Evolutionary conservation across 2,329 filamentous ascomycete genomes (phyloP), one percentile per base, ranked within the genome.

Genomic region (Cladosporium oxysporum): DNA sequence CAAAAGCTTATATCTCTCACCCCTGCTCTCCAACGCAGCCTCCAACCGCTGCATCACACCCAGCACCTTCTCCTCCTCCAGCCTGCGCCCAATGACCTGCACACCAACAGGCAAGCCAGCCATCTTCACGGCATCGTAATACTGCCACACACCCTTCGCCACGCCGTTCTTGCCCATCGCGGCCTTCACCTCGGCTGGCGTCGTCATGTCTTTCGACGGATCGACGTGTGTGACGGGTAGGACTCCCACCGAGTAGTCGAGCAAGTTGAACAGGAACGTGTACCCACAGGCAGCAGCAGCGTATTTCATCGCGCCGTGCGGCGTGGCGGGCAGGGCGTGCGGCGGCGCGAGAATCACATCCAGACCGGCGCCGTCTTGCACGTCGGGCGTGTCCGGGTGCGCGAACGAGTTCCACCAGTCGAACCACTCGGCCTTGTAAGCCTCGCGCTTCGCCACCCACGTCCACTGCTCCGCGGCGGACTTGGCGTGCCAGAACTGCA

Each of bases 201-300:
- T 87, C 0, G 93, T 83, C 68, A 87, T 84, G 73, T 95, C 91
- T 50, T 87, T 81, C 1, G 77, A 74, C 70, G 85, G 84, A 74
- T 97, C 90, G 0, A 97, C 93, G 67, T 93, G 91, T 0, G 91
- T 94, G 1, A 97, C 88, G 0, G 94, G 93, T 26, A 98, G 74
- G 41, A 97, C 87, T 44, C 93, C 93, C 14, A 87, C 86, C 1
- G 91, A 87, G 78, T 97, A 97, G 76, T 97, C 94, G 58, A 97
- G 86, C 73, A 97, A 70, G 73, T 97, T 97, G 81, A 95, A 98
- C 65, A 97, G 79, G 76, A 97, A 97, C 0, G 93, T 97, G 75
- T 98, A 97, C 1, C 92, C 93, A 73, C 93, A 97, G 70, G 89
- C 92, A 68, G 90, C 91, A 53, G 95, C 88, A 2, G 92, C 92